A percentile compares a stretch with the other conserved stretches of the same genome.
Conservation (phyloP, 2,329 filamentous ascomycete species). For the Aureobasidium sp. region DNA sequence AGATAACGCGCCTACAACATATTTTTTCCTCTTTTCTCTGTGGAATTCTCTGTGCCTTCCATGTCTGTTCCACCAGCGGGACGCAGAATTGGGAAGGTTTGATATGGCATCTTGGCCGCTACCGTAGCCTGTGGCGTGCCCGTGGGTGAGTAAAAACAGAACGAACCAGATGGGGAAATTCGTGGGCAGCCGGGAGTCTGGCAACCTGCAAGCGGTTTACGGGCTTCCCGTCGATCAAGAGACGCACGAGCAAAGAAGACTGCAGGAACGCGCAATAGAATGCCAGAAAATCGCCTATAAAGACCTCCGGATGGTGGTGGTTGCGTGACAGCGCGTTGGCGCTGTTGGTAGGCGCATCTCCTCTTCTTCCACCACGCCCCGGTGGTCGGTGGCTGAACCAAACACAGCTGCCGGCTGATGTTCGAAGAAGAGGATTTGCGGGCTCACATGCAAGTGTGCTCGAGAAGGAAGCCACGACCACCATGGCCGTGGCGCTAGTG, state of each 20-base stretch:
- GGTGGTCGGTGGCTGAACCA: neutral
- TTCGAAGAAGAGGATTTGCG: neutral
- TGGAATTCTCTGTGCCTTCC: neutral
- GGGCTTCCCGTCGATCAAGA: neutral
- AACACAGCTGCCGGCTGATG: neutral
- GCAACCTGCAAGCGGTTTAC: neutral
- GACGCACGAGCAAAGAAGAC: neutral
- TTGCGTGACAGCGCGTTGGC: neutral
- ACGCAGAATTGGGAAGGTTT: slow-evolving; percentile 1
- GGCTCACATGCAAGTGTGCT: neutral
- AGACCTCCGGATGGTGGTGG: neutral
- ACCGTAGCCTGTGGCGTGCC: too few species aligned
- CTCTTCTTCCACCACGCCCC: neutral
- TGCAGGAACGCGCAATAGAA: neutral
- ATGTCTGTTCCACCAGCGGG: neutral
- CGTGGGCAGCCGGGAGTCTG: neutral
- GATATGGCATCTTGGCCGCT: slow-evolving; percentile 3
- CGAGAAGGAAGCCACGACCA: slow-evolving; percentile 3
- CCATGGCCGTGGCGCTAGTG: slow-evolving; percentile 1
- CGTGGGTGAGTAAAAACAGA: too few species aligned
- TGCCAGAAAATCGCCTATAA: neutral
- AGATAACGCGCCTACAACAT: neutral
- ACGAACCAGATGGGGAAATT: neutral
- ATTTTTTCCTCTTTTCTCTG: neutral
- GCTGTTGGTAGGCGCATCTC: neutral